These are phyloP conservation scores for Sphagnum tenellum DNA, from an alignment of 225 moss, liverwort and hornwort genomes.

Conservation along the genomic window DNA sequence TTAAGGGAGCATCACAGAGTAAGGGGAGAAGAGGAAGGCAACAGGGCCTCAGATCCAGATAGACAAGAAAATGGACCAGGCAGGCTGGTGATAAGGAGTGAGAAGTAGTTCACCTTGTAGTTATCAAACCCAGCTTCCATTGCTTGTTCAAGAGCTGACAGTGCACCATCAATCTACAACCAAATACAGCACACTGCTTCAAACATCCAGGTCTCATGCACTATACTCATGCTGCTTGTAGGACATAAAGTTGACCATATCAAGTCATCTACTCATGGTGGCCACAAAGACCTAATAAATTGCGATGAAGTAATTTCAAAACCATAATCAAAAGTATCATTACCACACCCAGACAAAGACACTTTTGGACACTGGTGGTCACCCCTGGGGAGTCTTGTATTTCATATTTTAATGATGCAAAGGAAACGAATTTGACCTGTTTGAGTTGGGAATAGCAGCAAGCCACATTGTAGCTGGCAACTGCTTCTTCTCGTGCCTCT, in stretches of 20 bases:
- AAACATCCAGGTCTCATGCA: not conserved
- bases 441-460: constrained; percentile 89
- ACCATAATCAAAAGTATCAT: no score
- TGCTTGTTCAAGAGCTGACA: constrained; percentile 79
- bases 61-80: no score
- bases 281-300: not conserved
- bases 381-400: no score
- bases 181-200: not conserved
- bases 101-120: constrained; percentile 36
- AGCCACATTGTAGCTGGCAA: constrained; percentile 90
- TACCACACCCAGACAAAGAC: no score
- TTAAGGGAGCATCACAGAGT: no score
- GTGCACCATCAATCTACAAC: constrained; percentile 62
- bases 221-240: not conserved
- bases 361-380: no score
- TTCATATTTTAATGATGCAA: no score
- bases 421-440: constrained; percentile 16
- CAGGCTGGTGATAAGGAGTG: no score
- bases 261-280: not conserved
- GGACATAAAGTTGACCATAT: no score
- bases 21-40: no score
- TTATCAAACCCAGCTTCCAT: constrained; percentile 89
- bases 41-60: no score
- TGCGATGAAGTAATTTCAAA: no score
- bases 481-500: constrained; percentile 61